Evolutionary conservation across 805 yeast genomes (phyloP), one percentile per base, ranked within the genome.

Genomic region (Pichia insulana): DNA sequence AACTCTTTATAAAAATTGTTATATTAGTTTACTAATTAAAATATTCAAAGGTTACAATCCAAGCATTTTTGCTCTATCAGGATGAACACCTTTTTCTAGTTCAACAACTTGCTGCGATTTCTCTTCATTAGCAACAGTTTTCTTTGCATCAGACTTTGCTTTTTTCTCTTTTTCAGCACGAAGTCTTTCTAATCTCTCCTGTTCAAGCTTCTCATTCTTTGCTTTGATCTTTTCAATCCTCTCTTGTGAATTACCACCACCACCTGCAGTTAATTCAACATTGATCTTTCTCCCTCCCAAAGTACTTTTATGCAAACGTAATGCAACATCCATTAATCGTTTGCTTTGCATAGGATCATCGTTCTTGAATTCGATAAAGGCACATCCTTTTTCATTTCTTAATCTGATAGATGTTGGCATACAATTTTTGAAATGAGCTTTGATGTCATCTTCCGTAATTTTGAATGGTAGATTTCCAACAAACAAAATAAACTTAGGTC

Each of bases 221-320:
- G 73, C 74, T 55, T 77, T 76, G 52, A 92, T 71, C 63, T 92
- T 92, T 42, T 74, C 71, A 37, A 76, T 53, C 55, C 94, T 67
- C 34, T 67, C 70, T 45, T 72, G 66, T 9, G 94, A 79, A 59
- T 90, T 90, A 43, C 97, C 97, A 37, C 98, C 98, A 34, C 98
- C 98, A 43, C 98, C 98, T 39, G 87, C 98, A 2, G 97, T 92
- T 53, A 92, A 71, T 61, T 92, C 98, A 30, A 92, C 97, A 57
- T 92, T 92, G 56, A 92, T 89, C 59, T 80, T 86, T 51, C 96
- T 72, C 35, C 73, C 71, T 44, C 76, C 71, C 49, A 90, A 58
- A 9, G 67, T 54, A 3, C 90, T 71, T 62, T 86, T 95, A 61
- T 92, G 96, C 69, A 84, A 74, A 49, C 82, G 69, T 52, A 92